phyloP scores from a whole-genome alignment of 2,329 filamentous ascomycete genomes.

The Exophiala bonariae region DNA sequence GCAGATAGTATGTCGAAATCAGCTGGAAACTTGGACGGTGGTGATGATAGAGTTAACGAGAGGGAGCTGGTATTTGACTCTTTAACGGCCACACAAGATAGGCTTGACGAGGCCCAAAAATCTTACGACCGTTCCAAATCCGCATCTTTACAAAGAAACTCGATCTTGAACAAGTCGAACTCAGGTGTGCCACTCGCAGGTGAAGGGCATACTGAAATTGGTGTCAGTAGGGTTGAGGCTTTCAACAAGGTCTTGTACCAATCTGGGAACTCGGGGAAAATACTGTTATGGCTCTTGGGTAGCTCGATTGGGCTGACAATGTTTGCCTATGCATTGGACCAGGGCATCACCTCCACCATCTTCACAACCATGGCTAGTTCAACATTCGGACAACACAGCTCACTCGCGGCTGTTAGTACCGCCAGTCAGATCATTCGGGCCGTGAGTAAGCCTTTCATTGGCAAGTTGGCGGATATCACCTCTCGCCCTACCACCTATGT shows the following conservation, averaged over 20 bases:
- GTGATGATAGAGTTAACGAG: too few relatives aligned
- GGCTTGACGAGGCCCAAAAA: too few relatives aligned
- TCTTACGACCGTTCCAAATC: too few relatives aligned
- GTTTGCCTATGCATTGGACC: constrained; percentile 31
- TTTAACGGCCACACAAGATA: too few relatives aligned
- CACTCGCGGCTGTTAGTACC: constrained; percentile 22
- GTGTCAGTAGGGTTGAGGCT: constrained; percentile 26
- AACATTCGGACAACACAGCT: constrained; percentile 23
- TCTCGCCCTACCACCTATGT: constrained; percentile 27
- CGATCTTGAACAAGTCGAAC: too few relatives aligned
- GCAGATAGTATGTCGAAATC: too few relatives aligned
- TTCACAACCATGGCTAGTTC: constrained; percentile 28
- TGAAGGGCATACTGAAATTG: too few relatives aligned
- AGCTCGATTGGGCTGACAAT: constrained; percentile 31
- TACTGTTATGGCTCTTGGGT: constrained; percentile 26
- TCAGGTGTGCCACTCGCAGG: too few relatives aligned
- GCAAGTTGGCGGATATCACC: constrained; percentile 30
- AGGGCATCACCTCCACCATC: constrained; percentile 26
- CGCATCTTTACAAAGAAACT: too few relatives aligned
- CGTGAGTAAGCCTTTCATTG: constrained; percentile 29
- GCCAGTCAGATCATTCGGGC: constrained; percentile 28
- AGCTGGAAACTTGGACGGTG: too few relatives aligned
- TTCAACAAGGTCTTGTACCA: constrained; percentile 31
- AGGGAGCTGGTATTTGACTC: too few relatives aligned
- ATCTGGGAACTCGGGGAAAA: constrained; percentile 26